phyloP scores from a whole-genome alignment of 768 basidiomycete genomes.

The Amanita muscaria region DNA sequence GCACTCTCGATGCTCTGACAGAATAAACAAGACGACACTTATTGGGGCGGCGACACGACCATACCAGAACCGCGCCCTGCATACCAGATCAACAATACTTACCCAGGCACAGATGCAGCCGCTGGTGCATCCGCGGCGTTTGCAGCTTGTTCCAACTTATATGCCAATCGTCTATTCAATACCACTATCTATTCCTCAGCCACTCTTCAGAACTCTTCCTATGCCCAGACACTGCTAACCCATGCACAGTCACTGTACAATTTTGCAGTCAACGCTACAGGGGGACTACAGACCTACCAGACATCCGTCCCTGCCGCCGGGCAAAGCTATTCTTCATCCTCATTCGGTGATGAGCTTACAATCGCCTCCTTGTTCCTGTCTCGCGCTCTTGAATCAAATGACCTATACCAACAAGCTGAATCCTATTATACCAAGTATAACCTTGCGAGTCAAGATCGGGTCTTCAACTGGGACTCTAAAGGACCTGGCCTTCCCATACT shows the following conservation, averaged over 20 bases:
- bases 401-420: conserved; percentile 55
- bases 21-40: conserved; percentile 70
- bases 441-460: conserved; percentile 41
- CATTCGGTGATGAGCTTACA: conserved; percentile 64
- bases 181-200: conserved; percentile 46
- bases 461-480: conserved; percentile 89
- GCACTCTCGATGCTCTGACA: too few relatives aligned
- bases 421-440: conserved; percentile 48
- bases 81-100: conserved; percentile 69
- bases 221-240: conserved; percentile 56
- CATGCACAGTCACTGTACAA: conserved; percentile 72
- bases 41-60: conserved; percentile 82
- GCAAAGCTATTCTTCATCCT: conserved; percentile 61
- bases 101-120: conserved; percentile 86
- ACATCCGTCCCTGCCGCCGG: conserved; percentile 56
- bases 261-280: conserved; percentile 64
- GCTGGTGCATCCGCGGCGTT: conserved; percentile 83
- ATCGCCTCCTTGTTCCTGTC: conserved; percentile 73
- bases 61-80: conserved; percentile 71
- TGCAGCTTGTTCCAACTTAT: conserved; percentile 77
- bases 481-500: conserved; percentile 68
- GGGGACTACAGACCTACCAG: conserved; percentile 56
- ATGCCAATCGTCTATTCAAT: conserved; percentile 51
- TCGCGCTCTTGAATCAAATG: conserved; percentile 54
- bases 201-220: conserved; percentile 62